These are phyloP conservation scores for Ascochyta pisi DNA, from an alignment of 2,329 filamentous ascomycete species.

Conservation along the genomic window DNA sequence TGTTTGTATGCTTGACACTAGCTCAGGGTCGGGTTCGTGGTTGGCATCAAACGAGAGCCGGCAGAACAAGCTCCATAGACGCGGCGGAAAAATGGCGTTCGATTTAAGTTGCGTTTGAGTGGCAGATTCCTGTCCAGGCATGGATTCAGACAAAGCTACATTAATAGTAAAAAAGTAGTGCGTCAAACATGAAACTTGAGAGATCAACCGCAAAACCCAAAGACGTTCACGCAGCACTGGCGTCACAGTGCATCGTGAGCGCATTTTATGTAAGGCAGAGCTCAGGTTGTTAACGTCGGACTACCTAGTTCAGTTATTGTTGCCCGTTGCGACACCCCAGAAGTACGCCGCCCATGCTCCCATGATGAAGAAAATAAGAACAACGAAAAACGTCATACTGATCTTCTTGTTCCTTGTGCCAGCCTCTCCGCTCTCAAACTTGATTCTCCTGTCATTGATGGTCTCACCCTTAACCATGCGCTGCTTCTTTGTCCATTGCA, in stretches of 20 bases:
- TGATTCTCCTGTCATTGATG: conserved; percentile 53
- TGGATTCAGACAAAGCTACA: too few relatives aligned
- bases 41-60: too few relatives aligned
- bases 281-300: too few relatives aligned
- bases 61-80: too few relatives aligned
- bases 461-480: conserved; percentile 55
- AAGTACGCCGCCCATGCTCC: conserved; percentile 66
- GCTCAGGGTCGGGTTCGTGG: background rate
- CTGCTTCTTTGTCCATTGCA: conserved; percentile 67
- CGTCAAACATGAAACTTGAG: too few relatives aligned
- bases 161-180: too few relatives aligned
- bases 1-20: background rate
- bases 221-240: too few relatives aligned
- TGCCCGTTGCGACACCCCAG: conserved; percentile 65
- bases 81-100: too few relatives aligned
- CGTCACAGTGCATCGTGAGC: too few relatives aligned
- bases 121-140: too few relatives aligned
- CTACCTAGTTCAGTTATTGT: conserved; percentile 32
- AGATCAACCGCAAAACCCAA: too few relatives aligned
- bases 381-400: conserved; percentile 54
- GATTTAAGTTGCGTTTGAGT: too few relatives aligned
- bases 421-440: conserved; percentile 45
- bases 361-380: conserved; percentile 56
- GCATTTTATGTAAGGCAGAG: background rate
- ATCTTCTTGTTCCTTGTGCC: conserved; percentile 48